Conservation (phyloP, 805 yeast genomes). For the Wickerhamomyces xylosicus region DNA sequence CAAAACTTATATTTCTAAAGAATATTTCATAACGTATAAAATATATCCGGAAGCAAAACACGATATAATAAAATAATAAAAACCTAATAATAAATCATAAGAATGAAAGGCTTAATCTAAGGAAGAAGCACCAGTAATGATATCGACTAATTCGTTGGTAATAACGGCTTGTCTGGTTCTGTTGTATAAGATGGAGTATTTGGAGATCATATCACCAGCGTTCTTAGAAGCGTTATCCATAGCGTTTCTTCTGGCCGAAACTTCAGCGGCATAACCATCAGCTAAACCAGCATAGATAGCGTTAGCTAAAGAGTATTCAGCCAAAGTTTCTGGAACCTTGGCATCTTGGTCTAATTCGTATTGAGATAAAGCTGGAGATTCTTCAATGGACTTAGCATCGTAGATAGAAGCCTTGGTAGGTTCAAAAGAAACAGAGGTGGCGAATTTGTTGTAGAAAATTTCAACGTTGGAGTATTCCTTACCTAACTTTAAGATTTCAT, state of each 20-base stretch:
- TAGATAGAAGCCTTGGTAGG: slow-evolving; percentile 62
- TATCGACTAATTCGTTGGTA: slow-evolving; percentile 98
- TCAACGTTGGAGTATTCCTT: slow-evolving; percentile 62
- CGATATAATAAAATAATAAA: neutral
- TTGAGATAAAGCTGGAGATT: slow-evolving; percentile 76
- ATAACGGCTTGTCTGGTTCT: slow-evolving; percentile 99
- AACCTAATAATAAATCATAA: neutral
- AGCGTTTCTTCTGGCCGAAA: slow-evolving; percentile 98
- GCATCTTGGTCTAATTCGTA: slow-evolving; percentile 71
- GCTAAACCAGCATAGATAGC: slow-evolving; percentile 85
- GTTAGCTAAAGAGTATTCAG: slow-evolving; percentile 88
- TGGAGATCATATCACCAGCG: slow-evolving; percentile 97
- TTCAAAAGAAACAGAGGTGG: slow-evolving; percentile 83
- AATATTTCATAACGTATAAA: neutral
- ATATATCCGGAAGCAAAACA: neutral
- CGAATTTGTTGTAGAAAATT: slow-evolving; percentile 79
- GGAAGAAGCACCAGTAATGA: slow-evolving; percentile 99
- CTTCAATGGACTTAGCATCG: slow-evolving; percentile 62
- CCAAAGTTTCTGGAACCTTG: slow-evolving; percentile 56
- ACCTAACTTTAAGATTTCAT: slow-evolving; percentile 59
- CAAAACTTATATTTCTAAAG: neutral
- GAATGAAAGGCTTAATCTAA: slow-evolving; percentile 51
- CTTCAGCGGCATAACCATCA: slow-evolving; percentile 97
- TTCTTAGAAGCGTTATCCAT: slow-evolving; percentile 99
- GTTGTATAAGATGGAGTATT: slow-evolving; percentile 95